Conservation (phyloP, 192 early-diverging fungal species). For the Coemansia sp. region DNA sequence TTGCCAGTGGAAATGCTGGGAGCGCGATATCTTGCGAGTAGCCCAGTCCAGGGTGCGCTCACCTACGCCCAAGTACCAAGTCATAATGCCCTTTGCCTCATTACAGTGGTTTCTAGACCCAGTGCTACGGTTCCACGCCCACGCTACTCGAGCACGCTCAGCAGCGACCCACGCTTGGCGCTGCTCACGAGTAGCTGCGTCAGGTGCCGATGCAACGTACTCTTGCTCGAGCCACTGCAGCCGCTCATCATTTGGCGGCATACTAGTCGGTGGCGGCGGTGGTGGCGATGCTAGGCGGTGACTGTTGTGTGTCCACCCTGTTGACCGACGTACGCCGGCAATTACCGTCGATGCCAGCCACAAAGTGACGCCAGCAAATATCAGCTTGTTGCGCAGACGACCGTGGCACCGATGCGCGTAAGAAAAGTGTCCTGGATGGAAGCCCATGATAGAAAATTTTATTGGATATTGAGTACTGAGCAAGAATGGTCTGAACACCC, state of each 20-base stretch:
- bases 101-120: background rate
- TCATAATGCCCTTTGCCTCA: background rate
- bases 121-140: background rate
- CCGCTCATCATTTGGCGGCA: background rate
- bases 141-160: background rate
- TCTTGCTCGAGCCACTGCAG: constrained; percentile 23
- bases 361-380: constrained; percentile 34
- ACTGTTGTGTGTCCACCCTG: constrained; percentile 33
- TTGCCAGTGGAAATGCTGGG: constrained; percentile 28
- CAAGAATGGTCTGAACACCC: background rate
- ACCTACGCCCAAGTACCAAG: constrained; percentile 43
- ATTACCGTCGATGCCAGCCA: constrained; percentile 44
- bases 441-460: constrained; percentile 5
- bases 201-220: constrained; percentile 21
- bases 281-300: constrained; percentile 8
- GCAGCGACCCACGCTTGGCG: constrained; percentile 13
- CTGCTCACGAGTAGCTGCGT: constrained; percentile 16
- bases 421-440: constrained; percentile 10
- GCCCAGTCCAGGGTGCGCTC: constrained; percentile 52
- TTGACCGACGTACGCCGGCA: constrained; percentile 35
- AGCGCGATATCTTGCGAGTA: constrained; percentile 21
- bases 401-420: constrained; percentile 21
- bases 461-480: background rate
- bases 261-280: background rate
- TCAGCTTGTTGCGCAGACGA: constrained; percentile 21